Evolutionary conservation across 345 rosid genomes (phyloP), one percentile per base, ranked within the genome.

Genomic region (Dipteronia dyeriana): DNA sequence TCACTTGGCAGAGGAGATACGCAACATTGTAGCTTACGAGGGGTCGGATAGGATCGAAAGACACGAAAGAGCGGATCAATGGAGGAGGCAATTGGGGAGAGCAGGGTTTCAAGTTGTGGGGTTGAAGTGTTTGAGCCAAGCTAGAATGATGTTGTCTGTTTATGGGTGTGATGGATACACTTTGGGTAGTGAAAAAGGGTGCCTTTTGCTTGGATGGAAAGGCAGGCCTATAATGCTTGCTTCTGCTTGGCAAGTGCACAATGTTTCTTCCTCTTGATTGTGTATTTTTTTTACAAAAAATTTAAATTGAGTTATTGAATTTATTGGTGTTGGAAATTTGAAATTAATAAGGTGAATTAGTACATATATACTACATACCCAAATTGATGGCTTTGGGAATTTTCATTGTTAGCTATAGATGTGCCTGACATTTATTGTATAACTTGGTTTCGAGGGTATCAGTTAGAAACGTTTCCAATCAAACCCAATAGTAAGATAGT

Each of bases 61-160:
- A 81, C 91, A 90, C 23, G 92, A 90, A 75, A 84, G 91, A 74
- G 94, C 89, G 9, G 90, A 87, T 51, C 94, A 86, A 47, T 89
- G 92, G 94, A 61, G 94, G 65, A 85, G 92, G 73, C 92, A 89
- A 62, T 59, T 90, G n/a, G 91, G 92, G 25, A 74, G 94, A 82
- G 91, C 91, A 0, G 91, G 92, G 61, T 89, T 86, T 79, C 92
- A 87, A 78, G 88, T 77, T 7, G 68, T 80, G 81, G 86, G 82
- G 38, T 74, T 87, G 76, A 87, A 85, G 80, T 82, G 90, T 71
- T 66, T 85, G 84, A 84, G 89, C 75, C 91, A 86, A 71, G 91
- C 84, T 2, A 87, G 84, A 81, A 84, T 87, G 88, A 85, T 89
- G 91, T 61, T 89, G 43, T 87, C 91, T 25, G 86, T 85, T 38